Evolutionary conservation across 2,329 filamentous ascomycete genomes (phyloP), one percentile per base, ranked within the genome.

Genomic region (Sporothrix schenckii): DNA sequence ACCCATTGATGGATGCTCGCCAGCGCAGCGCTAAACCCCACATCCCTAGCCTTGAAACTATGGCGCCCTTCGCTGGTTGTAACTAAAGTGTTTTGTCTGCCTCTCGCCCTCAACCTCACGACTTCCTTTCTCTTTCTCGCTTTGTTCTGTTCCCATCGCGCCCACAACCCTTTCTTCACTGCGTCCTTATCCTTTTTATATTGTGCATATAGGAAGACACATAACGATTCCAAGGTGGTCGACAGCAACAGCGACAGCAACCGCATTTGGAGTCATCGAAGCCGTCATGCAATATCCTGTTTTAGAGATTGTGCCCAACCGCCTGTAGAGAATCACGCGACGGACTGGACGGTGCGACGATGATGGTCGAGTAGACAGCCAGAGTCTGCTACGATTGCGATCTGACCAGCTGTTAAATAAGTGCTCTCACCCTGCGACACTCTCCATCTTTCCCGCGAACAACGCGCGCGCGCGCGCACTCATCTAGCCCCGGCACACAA

Each of bases 1-100:
- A 24, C 30, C 56, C 56, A 61, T 39, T 41, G 16, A 61, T 39
- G 39, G 39, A 63, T 47, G 58, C 58, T 34, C 44, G 39, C n/a
- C 39, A 65, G 61, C 44, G 16, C 65, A 56, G 50, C 65, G 21
- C 65, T 67, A 67, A 54, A 67, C 65, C 65, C 65, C 65, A 67
- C 65, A 30, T 44, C 65, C 65, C 34, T 67, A 67, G 65, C 65
- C 50, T 16, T 54, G 50, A 54, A 54, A 44, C 34, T 67, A n/a
- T 16, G 49, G 30, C 39, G 34, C 19, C 19, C 30, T 24, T 19
- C 19, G 30, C 27, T 41, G 24, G 47, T 16, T 19, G 53, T 52
- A 10, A 41, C 21, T 30, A 11, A 0, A 4, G 3, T 47, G n/a
- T 63, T 9, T 11, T 52, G 10, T 30, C 60, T 49, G 14, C 21